Conservation (phyloP, 495 filamentous ascomycete species). For the Hyaloscypha bicolor region DNA sequence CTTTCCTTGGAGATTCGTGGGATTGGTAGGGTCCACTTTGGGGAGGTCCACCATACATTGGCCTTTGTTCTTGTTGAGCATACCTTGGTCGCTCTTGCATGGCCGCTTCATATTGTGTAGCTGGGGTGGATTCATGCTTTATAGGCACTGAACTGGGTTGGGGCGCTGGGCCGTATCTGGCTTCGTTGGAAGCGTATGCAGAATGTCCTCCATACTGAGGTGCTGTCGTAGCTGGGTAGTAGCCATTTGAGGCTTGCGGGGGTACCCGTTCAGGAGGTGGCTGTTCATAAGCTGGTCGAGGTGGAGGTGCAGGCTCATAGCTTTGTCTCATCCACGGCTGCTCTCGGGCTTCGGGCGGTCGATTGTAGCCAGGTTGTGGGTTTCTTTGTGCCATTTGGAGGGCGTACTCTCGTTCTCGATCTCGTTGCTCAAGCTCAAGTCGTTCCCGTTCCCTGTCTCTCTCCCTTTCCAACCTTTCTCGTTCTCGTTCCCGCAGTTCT, state of each 20-base stretch:
- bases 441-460: constrained; percentile 29
- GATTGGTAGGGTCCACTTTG: constrained; percentile 38
- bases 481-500: constrained; percentile 31
- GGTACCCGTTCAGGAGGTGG: constrained; percentile 30
- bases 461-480: constrained; percentile 25
- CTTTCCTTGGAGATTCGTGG: constrained; percentile 54
- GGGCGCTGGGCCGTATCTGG: constrained; percentile 36
- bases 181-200: constrained; percentile 31
- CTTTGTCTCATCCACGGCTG: constrained; percentile 29
- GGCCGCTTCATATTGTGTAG: constrained; percentile 37
- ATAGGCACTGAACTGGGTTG: constrained; percentile 46
- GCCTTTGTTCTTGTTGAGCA: constrained; percentile 34
- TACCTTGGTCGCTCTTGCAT: constrained; percentile 34
- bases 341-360: constrained; percentile 30
- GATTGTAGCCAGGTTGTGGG: constrained; percentile 24
- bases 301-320: constrained; percentile 23
- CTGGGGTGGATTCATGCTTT: constrained; percentile 40
- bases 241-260: constrained; percentile 29
- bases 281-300: constrained; percentile 28
- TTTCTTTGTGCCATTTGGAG: constrained; percentile 30
- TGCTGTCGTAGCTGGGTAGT: constrained; percentile 46
- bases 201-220: constrained; percentile 28
- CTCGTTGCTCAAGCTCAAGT: constrained; percentile 30
- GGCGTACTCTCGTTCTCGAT: constrained; percentile 29
- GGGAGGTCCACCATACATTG: constrained; percentile 18